Base-by-base conservation (phyloP, 1,284 basidiomycete genomes). In the Apiotrichum veenhuisii region DNA sequence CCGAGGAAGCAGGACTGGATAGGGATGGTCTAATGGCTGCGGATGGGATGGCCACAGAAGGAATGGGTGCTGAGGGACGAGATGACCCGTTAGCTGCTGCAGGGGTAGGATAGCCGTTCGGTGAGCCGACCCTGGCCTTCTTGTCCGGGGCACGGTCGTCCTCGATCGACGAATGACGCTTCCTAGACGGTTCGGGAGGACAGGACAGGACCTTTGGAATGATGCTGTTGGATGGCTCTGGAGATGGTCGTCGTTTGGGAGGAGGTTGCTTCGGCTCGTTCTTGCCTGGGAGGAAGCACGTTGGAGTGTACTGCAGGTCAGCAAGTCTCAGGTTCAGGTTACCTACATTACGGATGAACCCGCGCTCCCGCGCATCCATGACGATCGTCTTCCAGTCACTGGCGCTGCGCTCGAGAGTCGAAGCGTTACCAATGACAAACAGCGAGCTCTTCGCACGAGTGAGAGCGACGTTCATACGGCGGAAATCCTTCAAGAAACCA, bases 381-480 rank as follows among this genome's bases (percentile, higher is more conserved):
- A 96, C 81, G 40, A 96, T 91, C 27, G 81, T 78, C 54, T 80
- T 82, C 93, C 93, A 97, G 15, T 82, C 84, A 20, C 81, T 77
- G 65, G 97, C 87, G 61, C 89, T 90, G 53, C 91, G 82, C 70
- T 91, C 87, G 11, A 98, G 81, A 2, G 92, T 95, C 11, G 88
- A 79, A 9, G 87, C 87, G 75, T 98, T 87, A 8, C 96, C 96
- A 27, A 99, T 82, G 48, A 99, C 86, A 73, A 95, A 98, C 12
- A 98, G 78, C 9, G 93, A 97, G 23, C 91, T 92, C 70, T 89
- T 90, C 5, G 96, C 91, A 71, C 96, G 87, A 18, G 96, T 99
- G 40, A 99, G 79, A 20, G 96, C 95, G 22, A 99, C 96, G 76
- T 99, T 98, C 89, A 97, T 95, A 55, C 93, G 86, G 37, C 93